Conservation (phyloP, 371 early-diverging fungal genomes). For the Pancytospora philotis region DNA sequence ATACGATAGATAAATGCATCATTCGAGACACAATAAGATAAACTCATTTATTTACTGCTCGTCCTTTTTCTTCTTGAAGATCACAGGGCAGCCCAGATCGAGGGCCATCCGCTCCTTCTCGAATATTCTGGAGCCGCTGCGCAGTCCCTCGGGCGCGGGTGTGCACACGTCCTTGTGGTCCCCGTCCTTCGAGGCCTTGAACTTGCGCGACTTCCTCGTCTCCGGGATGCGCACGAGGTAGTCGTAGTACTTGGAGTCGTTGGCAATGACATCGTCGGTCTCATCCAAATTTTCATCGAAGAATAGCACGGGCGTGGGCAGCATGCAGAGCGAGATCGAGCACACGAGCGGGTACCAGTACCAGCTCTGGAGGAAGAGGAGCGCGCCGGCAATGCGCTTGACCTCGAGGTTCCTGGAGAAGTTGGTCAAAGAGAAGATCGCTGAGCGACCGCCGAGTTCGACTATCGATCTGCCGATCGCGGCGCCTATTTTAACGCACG, state of each 20-base stretch:
- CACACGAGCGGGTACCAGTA: slow-evolving; percentile 85
- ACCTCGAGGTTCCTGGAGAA: slow-evolving; percentile 74
- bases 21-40: too few relatives aligned
- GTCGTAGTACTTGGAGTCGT: slow-evolving; percentile 20
- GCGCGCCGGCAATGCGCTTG: slow-evolving; percentile 84
- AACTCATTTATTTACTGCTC: too few relatives aligned
- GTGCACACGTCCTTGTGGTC: not conserved
- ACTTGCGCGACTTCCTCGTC: slow-evolving; percentile 33
- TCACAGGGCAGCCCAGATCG: slow-evolving; percentile 5
- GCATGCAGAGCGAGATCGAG: slow-evolving; percentile 40
- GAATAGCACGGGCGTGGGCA: slow-evolving; percentile 41
- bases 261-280: slow-evolving; percentile 6
- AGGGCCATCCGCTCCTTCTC: not conserved
- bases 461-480: slow-evolving; percentile 85
- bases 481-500: slow-evolving; percentile 88
- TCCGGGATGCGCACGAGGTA: slow-evolving; percentile 32
- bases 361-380: slow-evolving; percentile 94
- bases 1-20: not conserved
- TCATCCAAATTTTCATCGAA: slow-evolving; percentile 40
- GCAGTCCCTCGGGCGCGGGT: not conserved
- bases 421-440: slow-evolving; percentile 80
- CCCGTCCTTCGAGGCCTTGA: slow-evolving; percentile 3
- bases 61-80: slow-evolving; percentile 2
- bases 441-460: slow-evolving; percentile 89
- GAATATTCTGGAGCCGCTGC: not conserved